phyloP scores from a whole-genome alignment of 306 rosid genomes.

The barrel medic (Medicago truncatula) region DNA sequence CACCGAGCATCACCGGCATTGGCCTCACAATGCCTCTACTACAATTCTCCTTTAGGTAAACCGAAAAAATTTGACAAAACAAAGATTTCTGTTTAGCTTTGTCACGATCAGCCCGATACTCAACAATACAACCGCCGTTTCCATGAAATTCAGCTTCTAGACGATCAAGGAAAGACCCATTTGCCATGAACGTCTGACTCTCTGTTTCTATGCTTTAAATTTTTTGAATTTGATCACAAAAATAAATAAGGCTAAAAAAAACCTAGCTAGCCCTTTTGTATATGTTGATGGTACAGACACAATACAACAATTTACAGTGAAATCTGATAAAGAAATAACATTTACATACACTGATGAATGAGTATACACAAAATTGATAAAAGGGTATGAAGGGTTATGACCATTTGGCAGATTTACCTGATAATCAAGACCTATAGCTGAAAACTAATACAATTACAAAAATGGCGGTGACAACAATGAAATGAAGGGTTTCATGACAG shows the following conservation, averaged over 20 bases:
- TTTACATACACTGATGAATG: slow-evolving; percentile 18
- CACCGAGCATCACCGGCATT: slow-evolving; percentile 64
- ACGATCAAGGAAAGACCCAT: slow-evolving; percentile 61
- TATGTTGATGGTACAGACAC: slow-evolving; percentile 31
- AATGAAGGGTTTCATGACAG: slow-evolving; percentile 24
- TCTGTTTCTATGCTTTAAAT: slow-evolving; percentile 12
- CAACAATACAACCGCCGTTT: slow-evolving; percentile 36
- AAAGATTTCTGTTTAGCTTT: slow-evolving; percentile 48
- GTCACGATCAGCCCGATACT: slow-evolving; percentile 39
- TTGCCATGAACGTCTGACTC: slow-evolving; percentile 67
- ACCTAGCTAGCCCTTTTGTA: slow-evolving; percentile 26
- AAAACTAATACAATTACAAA: slow-evolving; percentile 28
- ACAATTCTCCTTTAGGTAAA: slow-evolving; percentile 56
- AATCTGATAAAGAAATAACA: slow-evolving; percentile 15
- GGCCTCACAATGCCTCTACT: slow-evolving; percentile 60
- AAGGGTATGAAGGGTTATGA: slow-evolving; percentile 40
- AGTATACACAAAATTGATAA: slow-evolving; percentile 10
- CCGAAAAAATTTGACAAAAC: slow-evolving; percentile 59
- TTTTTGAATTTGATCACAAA: slow-evolving; percentile 7
- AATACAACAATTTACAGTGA: slow-evolving; percentile 4
- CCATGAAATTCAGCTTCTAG: slow-evolving; percentile 38
- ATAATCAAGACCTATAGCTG: slow-evolving; percentile 22
- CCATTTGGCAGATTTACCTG: slow-evolving; percentile 53
- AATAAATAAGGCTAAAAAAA: not conserved
- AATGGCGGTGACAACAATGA: slow-evolving; percentile 22